Percentiles rank a stretch among this genome's conserved stretches.
Evolutionary conservation across 1,284 basidiomycete species (phyloP).

Genomic region (Phenoliferia sp.): DNA sequence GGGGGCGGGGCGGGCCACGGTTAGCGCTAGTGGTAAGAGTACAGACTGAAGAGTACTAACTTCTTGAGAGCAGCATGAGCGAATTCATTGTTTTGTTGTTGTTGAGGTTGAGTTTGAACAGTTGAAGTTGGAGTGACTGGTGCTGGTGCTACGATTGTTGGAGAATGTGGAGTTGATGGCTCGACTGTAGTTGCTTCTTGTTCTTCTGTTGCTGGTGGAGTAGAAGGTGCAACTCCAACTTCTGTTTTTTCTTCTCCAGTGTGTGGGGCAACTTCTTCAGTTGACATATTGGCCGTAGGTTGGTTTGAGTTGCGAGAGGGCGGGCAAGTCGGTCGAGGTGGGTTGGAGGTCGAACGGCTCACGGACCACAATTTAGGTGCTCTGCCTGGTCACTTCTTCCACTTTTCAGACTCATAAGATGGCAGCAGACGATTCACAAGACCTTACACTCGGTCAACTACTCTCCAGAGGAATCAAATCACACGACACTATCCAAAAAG

Average conservation of each 20-base stretch:
- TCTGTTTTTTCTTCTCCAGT: too few species aligned
- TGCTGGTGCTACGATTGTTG: not conserved
- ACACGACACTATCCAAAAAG: constrained; percentile 3
- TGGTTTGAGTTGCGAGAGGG: too few species aligned
- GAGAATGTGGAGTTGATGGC: not conserved
- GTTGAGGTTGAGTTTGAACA: too few species aligned
- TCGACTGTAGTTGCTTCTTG: too few species aligned
- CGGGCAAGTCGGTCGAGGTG: too few species aligned
- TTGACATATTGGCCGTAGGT: too few species aligned
- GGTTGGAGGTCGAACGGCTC: not conserved
- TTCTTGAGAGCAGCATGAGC: constrained; percentile 34
- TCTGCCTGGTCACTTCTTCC: not conserved
- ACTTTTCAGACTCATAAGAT: not conserved
- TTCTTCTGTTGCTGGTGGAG: too few species aligned
- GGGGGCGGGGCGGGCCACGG: too few species aligned
- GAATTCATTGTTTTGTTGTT: too few species aligned
- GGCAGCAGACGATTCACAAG: not conserved
- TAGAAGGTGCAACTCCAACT: too few species aligned
- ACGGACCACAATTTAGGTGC: not conserved
- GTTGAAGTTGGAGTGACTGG: constrained; percentile 8
- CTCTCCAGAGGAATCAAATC: constrained; percentile 17
- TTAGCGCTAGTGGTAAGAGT: too few species aligned
- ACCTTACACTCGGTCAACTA: constrained; percentile 30
- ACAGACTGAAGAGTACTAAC: not conserved
- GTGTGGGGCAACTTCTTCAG: too few species aligned